Base-by-base conservation (phyloP, 2,329 filamentous ascomycete genomes). In the Colletotrichum tamarilloi region DNA sequence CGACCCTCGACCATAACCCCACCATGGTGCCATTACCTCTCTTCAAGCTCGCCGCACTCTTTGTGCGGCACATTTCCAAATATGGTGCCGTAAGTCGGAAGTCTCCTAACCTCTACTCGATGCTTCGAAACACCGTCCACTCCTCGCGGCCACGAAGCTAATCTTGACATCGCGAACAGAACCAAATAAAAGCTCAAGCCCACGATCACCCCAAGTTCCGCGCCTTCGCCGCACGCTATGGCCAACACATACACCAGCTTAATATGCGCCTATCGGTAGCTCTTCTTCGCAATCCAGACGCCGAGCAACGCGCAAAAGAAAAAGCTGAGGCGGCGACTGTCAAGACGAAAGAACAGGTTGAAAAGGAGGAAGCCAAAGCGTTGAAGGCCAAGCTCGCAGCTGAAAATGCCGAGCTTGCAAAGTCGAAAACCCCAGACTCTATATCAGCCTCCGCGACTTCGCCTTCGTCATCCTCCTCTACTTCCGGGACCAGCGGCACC, bases 261-360 rank as follows among this genome's bases (percentile, higher is more conserved):
- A 92, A 92, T 77, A 92, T 92, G 91, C 87, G 89, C 64, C 79
- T 91, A 77, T 88, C 87, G 16, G 91, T 92, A 4, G 88, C 90
- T 3, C 78, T 90, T 4, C 79, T 92, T 49, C 87, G 90, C 74
- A 89, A 92, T 69, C 81, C 82, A 52, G 87, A 89, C 35, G 89
- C 89, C 22, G 89, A 91, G 77, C 85, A 86, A 74, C 85, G 86
- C 70, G 90, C 90, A 16, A 91, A 87, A 76, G 91, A 92, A 77
- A 89, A 88, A 73, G 90, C 90, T 67, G 90, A 91, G 78, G 86
- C 90, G 9, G 90, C 90, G 9, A 92, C 90, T 1, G 90, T 91
- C 53, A 91, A 91, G 80, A 92, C 90, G 22, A 88, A 91, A 77
- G 90, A 92, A 78, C 88, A 92, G 77, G 79, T 84, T 56, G 86